Base-by-base conservation (phyloP, 805 yeast species). In the Lipomyces spencermartinsiae region DNA sequence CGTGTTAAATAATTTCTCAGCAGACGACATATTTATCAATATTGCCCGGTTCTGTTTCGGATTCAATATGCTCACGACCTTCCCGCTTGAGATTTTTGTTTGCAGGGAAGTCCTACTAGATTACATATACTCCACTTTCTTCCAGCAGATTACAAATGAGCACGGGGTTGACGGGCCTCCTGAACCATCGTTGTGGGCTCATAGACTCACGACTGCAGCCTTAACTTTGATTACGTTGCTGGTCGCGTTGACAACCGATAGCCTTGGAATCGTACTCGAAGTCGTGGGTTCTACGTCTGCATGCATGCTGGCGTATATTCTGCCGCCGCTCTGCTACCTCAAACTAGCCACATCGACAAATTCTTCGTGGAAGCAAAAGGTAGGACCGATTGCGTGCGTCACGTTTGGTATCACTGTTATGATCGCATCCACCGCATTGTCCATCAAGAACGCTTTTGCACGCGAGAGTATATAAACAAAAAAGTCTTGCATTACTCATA, bases 231-330 rank as follows among this genome's bases (percentile, higher is more conserved):
- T 85, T 0, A 89, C 97, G 0, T 90, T 93, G 93, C 74, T 85
- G 0, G 88, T 92, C 1, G 84, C 98, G 0, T 80, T 94, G 39
- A 92, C 97, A 0, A 93, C 97, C 75, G 72, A 73, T 53, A 92
- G 93, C 72, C 82, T 93, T 65, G 98, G 98, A 0, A 90, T 95
- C 12, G 89, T 94, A 35, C 82, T 93, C 54, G 98, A 94, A 76
- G 82, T 93, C 2, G 93, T 92, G 39, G 98, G 98, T 1, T 93
- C 97, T 0, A 90, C 97, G 0, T 90, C 97, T 0, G 98, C 98
- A 0, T 92, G 97, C 22, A 81, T 91, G 51, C 89, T 94, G 89
- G 98, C 98, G 0, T 93, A 91, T 76, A 92, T 93, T 29, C 80
- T 93, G 19, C 98, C 98, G 0, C 97, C 97, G 2, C 77, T 89